Percentiles rank a stretch among this genome's conserved stretches.
Evolutionary conservation across 768 basidiomycete species (phyloP).

Genomic region (Antrodiella citrinella): DNA sequence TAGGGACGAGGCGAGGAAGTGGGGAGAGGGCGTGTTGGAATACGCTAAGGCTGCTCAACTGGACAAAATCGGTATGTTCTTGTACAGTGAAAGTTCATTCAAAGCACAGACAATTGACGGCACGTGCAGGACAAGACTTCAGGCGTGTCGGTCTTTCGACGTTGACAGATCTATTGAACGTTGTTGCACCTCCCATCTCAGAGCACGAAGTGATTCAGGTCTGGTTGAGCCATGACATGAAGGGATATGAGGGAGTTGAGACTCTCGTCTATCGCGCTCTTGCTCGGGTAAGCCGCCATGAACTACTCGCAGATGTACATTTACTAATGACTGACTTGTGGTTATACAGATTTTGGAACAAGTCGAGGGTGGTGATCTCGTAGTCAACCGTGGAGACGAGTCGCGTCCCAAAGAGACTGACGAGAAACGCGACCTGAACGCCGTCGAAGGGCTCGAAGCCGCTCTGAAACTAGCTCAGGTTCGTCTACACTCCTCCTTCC

Average conservation of each 20-base stretch:
- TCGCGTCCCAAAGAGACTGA: slow-evolving; percentile 55
- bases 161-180: slow-evolving; percentile 86
- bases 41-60: slow-evolving; percentile 84
- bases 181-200: slow-evolving; percentile 95
- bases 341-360: slow-evolving; percentile 76
- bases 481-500: slow-evolving; percentile 14
- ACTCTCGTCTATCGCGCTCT: slow-evolving; percentile 86
- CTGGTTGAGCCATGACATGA: slow-evolving; percentile 94
- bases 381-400: slow-evolving; percentile 79
- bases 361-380: slow-evolving; percentile 85
- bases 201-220: slow-evolving; percentile 98
- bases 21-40: slow-evolving; percentile 77
- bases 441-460: slow-evolving; percentile 77
- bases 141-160: slow-evolving; percentile 83
- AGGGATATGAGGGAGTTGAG: slow-evolving; percentile 93
- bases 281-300: slow-evolving; percentile 49
- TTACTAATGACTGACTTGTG: not conserved
- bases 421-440: slow-evolving; percentile 63
- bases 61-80: slow-evolving; percentile 72
- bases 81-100: not conserved
- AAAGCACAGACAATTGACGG: slow-evolving; percentile 7
- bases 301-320: not conserved
- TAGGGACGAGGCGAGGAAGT: slow-evolving; percentile 80
- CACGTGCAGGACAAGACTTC: slow-evolving; percentile 71
- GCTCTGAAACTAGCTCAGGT: slow-evolving; percentile 84